These are phyloP conservation scores for Monilinia vaccinii-corymbosi DNA, from an alignment of 2,329 filamentous ascomycete genomes.

Conservation along the genomic window DNA sequence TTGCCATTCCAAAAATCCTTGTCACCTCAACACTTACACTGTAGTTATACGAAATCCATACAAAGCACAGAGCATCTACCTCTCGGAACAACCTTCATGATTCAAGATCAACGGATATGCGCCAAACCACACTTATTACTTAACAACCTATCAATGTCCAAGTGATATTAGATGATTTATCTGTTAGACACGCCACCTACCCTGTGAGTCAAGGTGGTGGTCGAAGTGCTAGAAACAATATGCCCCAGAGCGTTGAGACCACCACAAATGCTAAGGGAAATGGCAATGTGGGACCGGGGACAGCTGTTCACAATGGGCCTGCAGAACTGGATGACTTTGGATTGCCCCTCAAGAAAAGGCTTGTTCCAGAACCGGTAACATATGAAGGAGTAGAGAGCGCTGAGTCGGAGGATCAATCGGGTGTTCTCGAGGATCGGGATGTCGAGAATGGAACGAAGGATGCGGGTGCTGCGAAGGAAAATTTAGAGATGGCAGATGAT, in stretches of 20 bases:
- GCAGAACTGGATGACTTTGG: slow-evolving; percentile 62
- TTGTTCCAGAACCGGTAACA: slow-evolving; percentile 27
- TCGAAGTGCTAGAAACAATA: slow-evolving; percentile 19
- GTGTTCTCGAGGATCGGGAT: not conserved
- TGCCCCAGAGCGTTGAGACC: slow-evolving; percentile 25
- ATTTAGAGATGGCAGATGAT: slow-evolving; percentile 6
- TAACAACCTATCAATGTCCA: not conserved
- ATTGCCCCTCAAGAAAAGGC: slow-evolving; percentile 49
- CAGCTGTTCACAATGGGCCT: slow-evolving; percentile 9
- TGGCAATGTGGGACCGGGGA: slow-evolving; percentile 13
- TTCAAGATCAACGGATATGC: slow-evolving; percentile 7
- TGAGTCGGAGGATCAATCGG: not conserved
- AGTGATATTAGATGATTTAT: slow-evolving; percentile 11
- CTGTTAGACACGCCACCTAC: slow-evolving; percentile 4
- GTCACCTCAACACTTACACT: not conserved
- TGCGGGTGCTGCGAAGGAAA: not conserved
- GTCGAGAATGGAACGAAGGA: slow-evolving; percentile 1
- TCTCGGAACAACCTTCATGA: slow-evolving; percentile 7
- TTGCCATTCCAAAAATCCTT: not conserved
- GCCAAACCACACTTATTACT: not conserved
- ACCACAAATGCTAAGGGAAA: slow-evolving; percentile 17
- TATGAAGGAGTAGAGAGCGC: slow-evolving; percentile 6
- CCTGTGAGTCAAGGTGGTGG: slow-evolving; percentile 11
- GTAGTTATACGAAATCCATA: slow-evolving; percentile 2
- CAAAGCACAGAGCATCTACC: slow-evolving; percentile 10